A percentile compares a stretch with the other conserved stretches of the same genome.
phyloP scores from a whole-genome alignment of 108 stramenopile genomes.

The Seminavis robusta region DNA sequence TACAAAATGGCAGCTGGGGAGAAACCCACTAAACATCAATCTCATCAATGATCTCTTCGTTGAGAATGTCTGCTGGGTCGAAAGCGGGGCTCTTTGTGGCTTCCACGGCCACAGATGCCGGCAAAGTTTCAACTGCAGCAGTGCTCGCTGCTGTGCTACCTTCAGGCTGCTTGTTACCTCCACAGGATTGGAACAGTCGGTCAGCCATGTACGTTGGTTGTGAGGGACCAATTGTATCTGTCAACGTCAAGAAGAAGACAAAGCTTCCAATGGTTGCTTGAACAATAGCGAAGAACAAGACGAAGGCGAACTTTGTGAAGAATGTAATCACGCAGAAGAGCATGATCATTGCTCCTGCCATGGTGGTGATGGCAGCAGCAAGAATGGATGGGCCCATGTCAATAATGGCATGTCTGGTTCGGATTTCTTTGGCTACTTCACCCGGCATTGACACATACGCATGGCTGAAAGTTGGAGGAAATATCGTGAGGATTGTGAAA shows the following conservation, averaged over 20 bases:
- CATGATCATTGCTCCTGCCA: constrained; percentile 44
- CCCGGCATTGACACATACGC: constrained; percentile 35
- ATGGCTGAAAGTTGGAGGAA: too few relatives aligned
- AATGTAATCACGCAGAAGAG: constrained; percentile 35
- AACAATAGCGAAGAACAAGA: constrained; percentile 50
- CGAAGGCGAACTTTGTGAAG: constrained; percentile 46
- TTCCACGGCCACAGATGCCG: too few relatives aligned
- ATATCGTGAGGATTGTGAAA: too few relatives aligned
- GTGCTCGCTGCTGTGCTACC: too few relatives aligned
- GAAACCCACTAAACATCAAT: too few relatives aligned
- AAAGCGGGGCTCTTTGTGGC: too few relatives aligned
- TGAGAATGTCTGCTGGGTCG: too few relatives aligned
- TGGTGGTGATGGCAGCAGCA: constrained; percentile 48
- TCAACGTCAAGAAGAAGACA: constrained; percentile 40
- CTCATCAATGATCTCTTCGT: too few relatives aligned
- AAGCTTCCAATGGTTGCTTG: constrained; percentile 44
- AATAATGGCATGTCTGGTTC: constrained; percentile 39
- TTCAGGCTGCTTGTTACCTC: too few relatives aligned
- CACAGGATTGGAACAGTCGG: too few relatives aligned
- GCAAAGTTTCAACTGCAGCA: too few relatives aligned
- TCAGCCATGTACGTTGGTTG: constrained; percentile 31
- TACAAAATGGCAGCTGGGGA: too few relatives aligned
- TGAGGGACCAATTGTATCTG: constrained; percentile 36
- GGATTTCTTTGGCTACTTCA: constrained; percentile 12
- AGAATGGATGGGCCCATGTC: constrained; percentile 55